Evolutionary conservation across 164 flowering plant genomes (phyloP), one percentile per base, ranked within the genome.

Genomic region (Stephania japonica): DNA sequence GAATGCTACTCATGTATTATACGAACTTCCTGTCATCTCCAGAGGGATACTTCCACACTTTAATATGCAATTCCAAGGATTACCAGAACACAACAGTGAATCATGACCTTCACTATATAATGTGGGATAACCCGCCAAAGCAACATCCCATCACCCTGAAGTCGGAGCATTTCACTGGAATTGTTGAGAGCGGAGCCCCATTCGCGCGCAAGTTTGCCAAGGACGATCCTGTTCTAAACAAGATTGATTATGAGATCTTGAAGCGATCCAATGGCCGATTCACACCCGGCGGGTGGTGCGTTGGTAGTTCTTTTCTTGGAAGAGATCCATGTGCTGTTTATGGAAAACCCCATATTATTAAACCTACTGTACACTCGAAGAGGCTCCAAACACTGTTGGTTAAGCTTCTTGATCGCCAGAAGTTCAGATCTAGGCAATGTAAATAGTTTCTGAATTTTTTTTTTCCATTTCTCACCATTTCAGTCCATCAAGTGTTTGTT

Each of bases 211-310:
- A 41, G 49, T 67, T 67, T 67, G 49, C 44, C 7, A 67, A 42
- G 47, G 70, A 67, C 6, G 70, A 67, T 42, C 47, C 70, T 67
- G 70, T 67, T 2, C 49, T 67, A 4, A 49, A 67, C 49, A 67
- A 67, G 70, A 67, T 67, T 42, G 70, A 67, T 19, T 42, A 19
- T n/a, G 70, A 67, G 49, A n/a, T 67, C 43, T 42, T 67, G 50
- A 67, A 7, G 70, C 42, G 47, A 42, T 67, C 49, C 18, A 67
- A 21, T 41, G 70, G 70, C 12, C 49, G 70, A n/a, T 38, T 67
- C 42, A 67, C 70, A 67, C 70, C 70, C 42, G 70, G 70, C 42
- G 70, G 70, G 19, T 67, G 70, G 70, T 67, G 70, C 70, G 19
- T 67, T 4, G 70, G 70, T 3, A 67, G 70, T 67, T 19, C 70